A percentile compares a stretch with the other conserved stretches of the same genome.
Conservation (phyloP, 179 eudicot genomes). For the Vitellaria paradoxa region DNA sequence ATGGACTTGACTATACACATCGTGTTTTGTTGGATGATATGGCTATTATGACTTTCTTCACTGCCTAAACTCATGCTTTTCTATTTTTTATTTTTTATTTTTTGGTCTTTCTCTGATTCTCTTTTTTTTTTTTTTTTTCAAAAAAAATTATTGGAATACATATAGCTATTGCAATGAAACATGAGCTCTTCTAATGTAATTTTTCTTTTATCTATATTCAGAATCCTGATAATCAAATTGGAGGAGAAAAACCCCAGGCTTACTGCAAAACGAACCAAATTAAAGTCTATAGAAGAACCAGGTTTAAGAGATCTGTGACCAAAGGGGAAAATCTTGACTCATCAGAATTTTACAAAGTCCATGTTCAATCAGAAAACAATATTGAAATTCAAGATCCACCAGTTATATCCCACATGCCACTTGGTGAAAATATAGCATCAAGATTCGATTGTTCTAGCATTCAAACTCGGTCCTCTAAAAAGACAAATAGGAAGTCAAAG, state of each 20-base stretch:
- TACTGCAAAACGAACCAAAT: background rate
- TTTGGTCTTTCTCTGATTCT: background rate
- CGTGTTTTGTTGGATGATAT: background rate
- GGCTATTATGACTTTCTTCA: background rate
- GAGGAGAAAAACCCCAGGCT: background rate
- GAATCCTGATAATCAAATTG: background rate
- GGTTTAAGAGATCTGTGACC: background rate
- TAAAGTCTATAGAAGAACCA: background rate
- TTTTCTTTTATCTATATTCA: background rate
- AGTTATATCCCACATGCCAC: background rate
- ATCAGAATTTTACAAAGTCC: background rate
- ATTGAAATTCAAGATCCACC: background rate
- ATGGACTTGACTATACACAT: too few species aligned
- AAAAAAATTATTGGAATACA: too few species aligned
- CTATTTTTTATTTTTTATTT: too few species aligned
- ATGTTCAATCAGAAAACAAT: background rate
- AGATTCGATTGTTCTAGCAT: background rate
- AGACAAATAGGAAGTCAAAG: background rate
- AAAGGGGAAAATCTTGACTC: background rate
- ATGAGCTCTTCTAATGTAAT: too few species aligned
- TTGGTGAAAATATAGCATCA: background rate
- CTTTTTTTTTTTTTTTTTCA: too few species aligned
- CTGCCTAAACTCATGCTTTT: background rate
- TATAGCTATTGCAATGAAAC: too few species aligned
- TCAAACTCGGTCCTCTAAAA: background rate